A percentile compares a stretch with the other conserved stretches of the same genome.
phyloP scores from a whole-genome alignment of 257 asterid genomes.

The Hygrophila difformis region DNA sequence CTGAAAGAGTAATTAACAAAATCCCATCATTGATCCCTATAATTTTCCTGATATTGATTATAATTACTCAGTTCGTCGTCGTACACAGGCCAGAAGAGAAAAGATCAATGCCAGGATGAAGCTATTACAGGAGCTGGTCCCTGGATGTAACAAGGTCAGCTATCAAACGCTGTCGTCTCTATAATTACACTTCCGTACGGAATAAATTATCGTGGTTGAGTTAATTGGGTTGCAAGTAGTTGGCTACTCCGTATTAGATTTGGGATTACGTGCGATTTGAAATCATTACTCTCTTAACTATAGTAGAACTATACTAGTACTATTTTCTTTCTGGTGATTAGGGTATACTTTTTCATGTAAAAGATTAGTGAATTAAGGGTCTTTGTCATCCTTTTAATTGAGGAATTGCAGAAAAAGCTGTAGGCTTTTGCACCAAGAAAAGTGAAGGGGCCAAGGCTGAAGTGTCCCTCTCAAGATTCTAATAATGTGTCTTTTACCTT shows the following conservation, averaged over 20 bases:
- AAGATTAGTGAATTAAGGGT: slow-evolving; percentile 22
- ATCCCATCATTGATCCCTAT: slow-evolving; percentile 15
- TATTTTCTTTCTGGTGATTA: slow-evolving; percentile 3
- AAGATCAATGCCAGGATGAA: slow-evolving; percentile 97
- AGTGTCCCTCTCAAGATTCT: slow-evolving; percentile 46
- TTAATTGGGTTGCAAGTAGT: slow-evolving; percentile 12
- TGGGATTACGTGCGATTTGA: slow-evolving; percentile 17
- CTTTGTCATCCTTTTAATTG: slow-evolving; percentile 45
- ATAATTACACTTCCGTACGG: slow-evolving; percentile 9
- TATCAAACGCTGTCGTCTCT: slow-evolving; percentile 27
- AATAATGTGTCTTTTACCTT: slow-evolving; percentile 26
- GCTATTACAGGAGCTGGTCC: slow-evolving; percentile 96
- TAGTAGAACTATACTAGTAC: too few species aligned
- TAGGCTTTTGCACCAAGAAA: slow-evolving; percentile 45
- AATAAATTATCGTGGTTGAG: slow-evolving; percentile 17
- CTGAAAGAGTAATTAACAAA: slow-evolving; percentile 65
- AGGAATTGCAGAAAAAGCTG: slow-evolving; percentile 32
- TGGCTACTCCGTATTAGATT: slow-evolving; percentile 10
- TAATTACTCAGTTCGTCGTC: slow-evolving; percentile 15
- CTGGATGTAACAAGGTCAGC: slow-evolving; percentile 96
- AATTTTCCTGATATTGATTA: slow-evolving; percentile 15
- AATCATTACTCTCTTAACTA: not conserved
- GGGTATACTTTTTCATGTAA: slow-evolving; percentile 18
- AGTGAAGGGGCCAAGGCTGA: slow-evolving; percentile 42
- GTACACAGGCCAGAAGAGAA: slow-evolving; percentile 92